Percentiles rank a stretch among this genome's conserved stretches.
These are phyloP conservation scores for Aureoboletus auriporus DNA, from an alignment of 768 basidiomycete genomes.

Conservation along the genomic window DNA sequence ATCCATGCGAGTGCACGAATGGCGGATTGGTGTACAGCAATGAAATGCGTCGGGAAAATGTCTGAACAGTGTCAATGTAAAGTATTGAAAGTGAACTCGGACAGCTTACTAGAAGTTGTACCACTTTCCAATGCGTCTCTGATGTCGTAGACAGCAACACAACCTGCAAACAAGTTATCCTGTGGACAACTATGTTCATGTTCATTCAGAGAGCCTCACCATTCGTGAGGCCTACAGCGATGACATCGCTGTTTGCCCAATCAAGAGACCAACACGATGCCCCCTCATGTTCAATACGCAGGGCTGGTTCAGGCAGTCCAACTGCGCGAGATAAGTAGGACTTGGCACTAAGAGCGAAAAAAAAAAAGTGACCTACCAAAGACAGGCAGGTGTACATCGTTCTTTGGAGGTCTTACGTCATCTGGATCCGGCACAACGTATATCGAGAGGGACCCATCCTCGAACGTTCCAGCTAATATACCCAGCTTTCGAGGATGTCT, in stretches of 20 bases:
- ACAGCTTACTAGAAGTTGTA: constrained; percentile 28
- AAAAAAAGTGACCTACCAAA: constrained; percentile 42
- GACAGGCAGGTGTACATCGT: constrained; percentile 35
- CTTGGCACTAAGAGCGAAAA: not conserved
- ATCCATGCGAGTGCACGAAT: constrained; percentile 77
- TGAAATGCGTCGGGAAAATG: constrained; percentile 67
- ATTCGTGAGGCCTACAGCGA: constrained; percentile 83
- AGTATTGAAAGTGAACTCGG: no score
- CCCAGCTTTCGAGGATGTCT: constrained; percentile 61
- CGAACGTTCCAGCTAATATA: constrained; percentile 77
- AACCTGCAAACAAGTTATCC: constrained; percentile 33
- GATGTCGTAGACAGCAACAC: constrained; percentile 56
- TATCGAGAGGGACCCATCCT: constrained; percentile 80
- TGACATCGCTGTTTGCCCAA: constrained; percentile 81
- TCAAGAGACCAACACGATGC: constrained; percentile 78
- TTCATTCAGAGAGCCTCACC: constrained; percentile 41
- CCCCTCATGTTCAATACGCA: constrained; percentile 74
- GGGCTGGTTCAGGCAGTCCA: constrained; percentile 54
- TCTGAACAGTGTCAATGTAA: constrained; percentile 13
- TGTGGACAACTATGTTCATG: not conserved
- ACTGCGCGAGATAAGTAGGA: constrained; percentile 36
- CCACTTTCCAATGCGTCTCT: constrained; percentile 37
- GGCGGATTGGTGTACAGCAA: constrained; percentile 73
- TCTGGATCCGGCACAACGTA: constrained; percentile 77
- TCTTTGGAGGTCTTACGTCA: constrained; percentile 34